Conservation (phyloP, 2,329 filamentous ascomycete genomes). For the Biscogniauxia mediterranea region DNA sequence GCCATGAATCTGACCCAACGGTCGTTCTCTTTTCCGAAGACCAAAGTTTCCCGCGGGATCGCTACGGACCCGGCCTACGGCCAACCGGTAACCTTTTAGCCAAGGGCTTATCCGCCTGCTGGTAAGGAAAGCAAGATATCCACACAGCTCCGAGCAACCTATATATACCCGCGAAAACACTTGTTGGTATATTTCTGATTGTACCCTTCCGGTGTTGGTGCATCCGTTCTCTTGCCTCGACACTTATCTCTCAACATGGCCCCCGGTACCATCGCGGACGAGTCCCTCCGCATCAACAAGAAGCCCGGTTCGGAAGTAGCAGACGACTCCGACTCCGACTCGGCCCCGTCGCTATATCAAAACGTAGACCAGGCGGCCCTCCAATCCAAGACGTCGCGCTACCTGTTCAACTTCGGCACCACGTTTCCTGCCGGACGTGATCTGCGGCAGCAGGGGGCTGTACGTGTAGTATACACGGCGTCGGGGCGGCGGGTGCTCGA, state of each 20-base stretch:
- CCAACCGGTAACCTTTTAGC: background rate
- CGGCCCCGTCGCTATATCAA: slow-evolving; percentile 5
- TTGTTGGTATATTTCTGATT: no score
- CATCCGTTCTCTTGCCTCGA: no score
- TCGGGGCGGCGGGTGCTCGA: slow-evolving; percentile 50
- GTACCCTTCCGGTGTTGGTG: no score
- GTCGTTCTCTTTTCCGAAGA: background rate
- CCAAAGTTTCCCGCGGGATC: background rate
- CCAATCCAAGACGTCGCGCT: slow-evolving; percentile 10
- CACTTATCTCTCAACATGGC: background rate
- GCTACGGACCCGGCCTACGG: background rate
- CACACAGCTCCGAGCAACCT: no score
- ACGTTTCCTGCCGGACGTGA: slow-evolving; percentile 33
- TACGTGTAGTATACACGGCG: slow-evolving; percentile 49
- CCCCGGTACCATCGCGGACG: background rate
- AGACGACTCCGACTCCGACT: background rate
- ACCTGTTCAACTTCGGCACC: slow-evolving; percentile 14
- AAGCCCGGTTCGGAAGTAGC: background rate
- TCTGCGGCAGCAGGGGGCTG: slow-evolving; percentile 42
- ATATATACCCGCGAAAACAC: no score
- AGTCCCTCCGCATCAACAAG: background rate
- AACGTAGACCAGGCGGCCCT: slow-evolving; percentile 10
- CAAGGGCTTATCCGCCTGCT: no score
- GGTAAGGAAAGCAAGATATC: no score
- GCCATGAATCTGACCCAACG: background rate